These are phyloP conservation scores for Yamadazyma nakazawae DNA, from an alignment of 805 yeast species.

Conservation along the genomic window DNA sequence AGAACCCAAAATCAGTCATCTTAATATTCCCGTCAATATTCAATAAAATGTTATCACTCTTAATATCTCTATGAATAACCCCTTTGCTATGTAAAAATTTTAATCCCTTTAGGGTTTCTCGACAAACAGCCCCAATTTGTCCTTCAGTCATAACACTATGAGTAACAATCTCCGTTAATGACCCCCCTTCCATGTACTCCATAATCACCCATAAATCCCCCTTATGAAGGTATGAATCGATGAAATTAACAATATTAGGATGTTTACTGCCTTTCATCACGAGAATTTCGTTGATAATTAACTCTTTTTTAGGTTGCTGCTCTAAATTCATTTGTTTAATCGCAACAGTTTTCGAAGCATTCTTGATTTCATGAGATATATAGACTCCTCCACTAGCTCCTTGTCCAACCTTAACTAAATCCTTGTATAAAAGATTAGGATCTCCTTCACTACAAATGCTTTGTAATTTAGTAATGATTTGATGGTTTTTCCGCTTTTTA, in stretches of 20 bases:
- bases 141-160: constrained; percentile 87
- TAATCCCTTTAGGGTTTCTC: constrained; percentile 85
- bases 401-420: constrained; percentile 86
- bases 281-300: constrained; percentile 89
- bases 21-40: constrained; percentile 86
- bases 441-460: constrained; percentile 83
- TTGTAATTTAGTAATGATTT: constrained; percentile 64
- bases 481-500: constrained; percentile 66
- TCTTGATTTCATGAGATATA: constrained; percentile 65
- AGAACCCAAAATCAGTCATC: constrained; percentile 93
- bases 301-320: constrained; percentile 92
- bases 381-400: constrained; percentile 98
- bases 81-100: constrained; percentile 87
- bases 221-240: constrained; percentile 74
- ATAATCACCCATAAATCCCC: constrained; percentile 94
- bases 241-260: constrained; percentile 88
- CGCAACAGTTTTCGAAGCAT: constrained; percentile 64
- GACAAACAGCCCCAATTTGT: constrained; percentile 92
- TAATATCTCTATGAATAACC: constrained; percentile 93
- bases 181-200: constrained; percentile 99
- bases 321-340: constrained; percentile 95
- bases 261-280: constrained; percentile 94
- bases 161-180: constrained; percentile 91
- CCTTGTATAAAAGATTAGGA: constrained; percentile 67
- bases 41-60: constrained; percentile 86